A percentile compares a stretch with the other conserved stretches of the same genome.
These are phyloP conservation scores for Ophiocordyceps camponoti-leonardi DNA, from an alignment of 2,329 filamentous ascomycete species.

Conservation along the genomic window DNA sequence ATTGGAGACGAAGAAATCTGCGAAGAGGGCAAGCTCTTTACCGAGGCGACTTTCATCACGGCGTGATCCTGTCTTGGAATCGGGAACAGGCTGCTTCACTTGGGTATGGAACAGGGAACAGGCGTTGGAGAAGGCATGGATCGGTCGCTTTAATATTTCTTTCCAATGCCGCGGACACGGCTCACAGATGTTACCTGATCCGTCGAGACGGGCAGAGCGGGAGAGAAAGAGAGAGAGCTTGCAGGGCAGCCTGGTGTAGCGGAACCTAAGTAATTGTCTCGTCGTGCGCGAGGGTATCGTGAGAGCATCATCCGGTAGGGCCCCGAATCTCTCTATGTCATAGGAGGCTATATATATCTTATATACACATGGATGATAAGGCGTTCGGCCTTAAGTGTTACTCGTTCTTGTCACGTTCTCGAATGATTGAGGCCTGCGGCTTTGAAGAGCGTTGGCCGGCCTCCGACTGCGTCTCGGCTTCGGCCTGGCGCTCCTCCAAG, in stretches of 20 bases:
- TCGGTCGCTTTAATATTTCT: conserved; percentile 8
- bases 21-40: conserved; percentile 67
- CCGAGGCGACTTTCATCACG: conserved; percentile 93
- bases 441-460: background rate
- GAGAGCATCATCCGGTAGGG: background rate
- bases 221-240: background rate
- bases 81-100: conserved; percentile 1
- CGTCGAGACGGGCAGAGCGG: background rate
- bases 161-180: background rate
- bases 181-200: background rate
- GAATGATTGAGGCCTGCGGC: background rate
- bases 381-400: background rate
- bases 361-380: background rate
- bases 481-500: conserved; percentile 20
- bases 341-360: background rate
- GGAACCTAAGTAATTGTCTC: background rate
- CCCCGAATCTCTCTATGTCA: background rate
- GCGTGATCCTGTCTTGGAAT: conserved; percentile 19
- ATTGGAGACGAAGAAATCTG: conserved; percentile 61
- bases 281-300: background rate
- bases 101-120: conserved; percentile 6
- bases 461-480: conserved; percentile 2
- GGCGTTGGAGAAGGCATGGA: conserved; percentile 10
- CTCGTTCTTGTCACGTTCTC: conserved; percentile 3
- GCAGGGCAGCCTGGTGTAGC: background rate